Base-by-base conservation (phyloP, 352 stramenopile species). In the Hyaloperonospora arabidopsidis region DNA sequence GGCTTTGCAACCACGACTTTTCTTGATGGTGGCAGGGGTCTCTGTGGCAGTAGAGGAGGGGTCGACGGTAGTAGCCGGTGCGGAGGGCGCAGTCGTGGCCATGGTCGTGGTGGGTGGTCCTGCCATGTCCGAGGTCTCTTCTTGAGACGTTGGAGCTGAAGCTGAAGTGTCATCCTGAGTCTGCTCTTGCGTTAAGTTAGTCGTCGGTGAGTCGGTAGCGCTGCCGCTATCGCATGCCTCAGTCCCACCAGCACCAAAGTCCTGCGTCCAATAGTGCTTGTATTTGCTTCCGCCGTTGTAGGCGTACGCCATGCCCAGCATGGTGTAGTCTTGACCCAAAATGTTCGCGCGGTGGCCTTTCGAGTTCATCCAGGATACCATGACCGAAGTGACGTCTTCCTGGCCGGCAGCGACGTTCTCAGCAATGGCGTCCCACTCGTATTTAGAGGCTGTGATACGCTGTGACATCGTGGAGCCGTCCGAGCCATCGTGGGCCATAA, bases 301-400 rank as follows among this genome's bases (percentile, higher is more conserved):
- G 2, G 56, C 61, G 43, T 74, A 77, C 0, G 61, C 63, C 4
- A 49, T 61, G 21, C 68, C 68, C 15, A 77, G 51, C 58, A 74
- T 70, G 29, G 59, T 74, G 62, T 74, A 77, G 18, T 67, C 55
- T n/a, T 28, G 8, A 38, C 59, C 47, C 0, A 86, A 35, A 45
- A 86, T 72, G 45, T 83, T 85, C 5, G 35, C 49, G 11, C 66
- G 62, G 52, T 85, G 74, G 23, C 72, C 74, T 15, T 63, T 45
- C 10, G 74, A 85, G 60, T 74, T 67, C 72, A 85, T 85, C 75
- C 75, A 86, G 25, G 70, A 67, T 19, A 74, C 52, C 68, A 86
- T 79, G n/a, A 83, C 72, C 11, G 59, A 62, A 2, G 49, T 38
- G n/a, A 84, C 68, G 41, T 80, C 64, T 0, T 54, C 36, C 39